Evolutionary conservation across 805 yeast species (phyloP).

Genomic region (Kazachstania taianensis): DNA sequence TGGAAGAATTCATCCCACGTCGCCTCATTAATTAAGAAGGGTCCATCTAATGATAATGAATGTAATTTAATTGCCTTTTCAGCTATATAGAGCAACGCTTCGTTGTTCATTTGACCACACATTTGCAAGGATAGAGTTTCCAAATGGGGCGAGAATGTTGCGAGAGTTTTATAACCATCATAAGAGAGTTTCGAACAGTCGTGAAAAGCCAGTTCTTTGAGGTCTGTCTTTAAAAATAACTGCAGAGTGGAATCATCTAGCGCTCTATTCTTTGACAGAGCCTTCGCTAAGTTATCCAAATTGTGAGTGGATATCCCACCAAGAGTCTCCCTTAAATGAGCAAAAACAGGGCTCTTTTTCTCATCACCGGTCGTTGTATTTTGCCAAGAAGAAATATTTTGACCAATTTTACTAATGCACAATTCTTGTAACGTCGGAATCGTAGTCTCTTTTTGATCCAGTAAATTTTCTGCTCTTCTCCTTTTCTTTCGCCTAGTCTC

Average conservation of each 20-base stretch:
- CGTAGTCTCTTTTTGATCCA: slow-evolving; percentile 55
- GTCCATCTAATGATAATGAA: slow-evolving; percentile 69
- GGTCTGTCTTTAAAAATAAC: slow-evolving; percentile 56
- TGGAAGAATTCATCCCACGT: slow-evolving; percentile 75
- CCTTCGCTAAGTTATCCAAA: slow-evolving; percentile 59
- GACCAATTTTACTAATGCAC: slow-evolving; percentile 62
- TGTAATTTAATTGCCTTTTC: slow-evolving; percentile 47
- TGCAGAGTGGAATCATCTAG: slow-evolving; percentile 61
- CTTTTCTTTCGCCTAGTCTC: slow-evolving; percentile 66
- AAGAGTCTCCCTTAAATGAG: slow-evolving; percentile 44
- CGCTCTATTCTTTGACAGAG: slow-evolving; percentile 74
- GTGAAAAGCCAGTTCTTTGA: slow-evolving; percentile 62
- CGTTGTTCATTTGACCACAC: slow-evolving; percentile 90
- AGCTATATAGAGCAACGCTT: slow-evolving; percentile 53
- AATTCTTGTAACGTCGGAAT: slow-evolving; percentile 72
- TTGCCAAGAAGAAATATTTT: slow-evolving; percentile 21
- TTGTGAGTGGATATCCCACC: slow-evolving; percentile 80
- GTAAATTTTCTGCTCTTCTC: slow-evolving; percentile 71
- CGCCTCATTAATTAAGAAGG: slow-evolving; percentile 67
- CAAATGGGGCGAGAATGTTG: slow-evolving; percentile 68
- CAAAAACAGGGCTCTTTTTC: slow-evolving; percentile 8
- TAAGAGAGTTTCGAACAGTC: slow-evolving; percentile 78
- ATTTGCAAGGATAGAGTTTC: slow-evolving; percentile 59
- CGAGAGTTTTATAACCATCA: slow-evolving; percentile 57
- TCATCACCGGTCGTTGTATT: slow-evolving; percentile 11